Evolutionary conservation across 2,329 filamentous ascomycete species (phyloP).

Genomic region (Fusarium beomiforme): DNA sequence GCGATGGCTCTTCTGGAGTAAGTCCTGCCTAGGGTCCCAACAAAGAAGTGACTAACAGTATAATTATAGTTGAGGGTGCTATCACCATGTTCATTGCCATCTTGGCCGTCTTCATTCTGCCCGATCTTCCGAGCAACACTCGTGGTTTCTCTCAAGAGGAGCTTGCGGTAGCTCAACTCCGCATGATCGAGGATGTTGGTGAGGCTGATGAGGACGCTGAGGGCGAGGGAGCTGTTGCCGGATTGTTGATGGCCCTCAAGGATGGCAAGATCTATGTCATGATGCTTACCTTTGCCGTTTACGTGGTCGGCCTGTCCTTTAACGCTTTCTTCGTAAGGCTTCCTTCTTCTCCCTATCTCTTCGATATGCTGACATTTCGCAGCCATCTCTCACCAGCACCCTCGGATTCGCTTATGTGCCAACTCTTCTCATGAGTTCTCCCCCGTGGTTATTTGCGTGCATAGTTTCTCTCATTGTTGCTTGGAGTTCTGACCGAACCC

Average conservation of each 20-base stretch:
- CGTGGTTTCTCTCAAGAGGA: constrained; percentile 69
- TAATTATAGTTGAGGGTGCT: constrained; percentile 58
- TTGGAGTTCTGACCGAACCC: constrained; percentile 64
- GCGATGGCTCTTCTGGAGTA: constrained; percentile 68
- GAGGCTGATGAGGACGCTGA: constrained; percentile 63
- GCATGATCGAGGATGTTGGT: constrained; percentile 67
- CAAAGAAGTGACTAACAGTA: not conserved
- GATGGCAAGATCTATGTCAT: constrained; percentile 72
- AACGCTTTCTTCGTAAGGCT: constrained; percentile 63
- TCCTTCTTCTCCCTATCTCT: accelerated
- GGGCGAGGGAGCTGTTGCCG: constrained; percentile 60
- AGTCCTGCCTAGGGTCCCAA: not conserved
- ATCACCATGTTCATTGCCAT: constrained; percentile 61
- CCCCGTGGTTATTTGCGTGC: constrained; percentile 68
- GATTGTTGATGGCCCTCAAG: constrained; percentile 67
- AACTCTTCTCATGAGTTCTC: constrained; percentile 65
- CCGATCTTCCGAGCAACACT: constrained; percentile 65
- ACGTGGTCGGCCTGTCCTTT: constrained; percentile 67
- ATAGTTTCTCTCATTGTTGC: constrained; percentile 64
- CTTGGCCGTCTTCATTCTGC: constrained; percentile 58
- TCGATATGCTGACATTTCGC: not conserved
- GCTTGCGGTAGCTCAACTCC: constrained; percentile 61
- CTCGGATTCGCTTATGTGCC: constrained; percentile 64
- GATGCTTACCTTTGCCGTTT: constrained; percentile 70
- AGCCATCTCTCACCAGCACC: constrained; percentile 60